phyloP scores from a whole-genome alignment of 805 yeast species.

The Kregervanrija fluxuum region DNA sequence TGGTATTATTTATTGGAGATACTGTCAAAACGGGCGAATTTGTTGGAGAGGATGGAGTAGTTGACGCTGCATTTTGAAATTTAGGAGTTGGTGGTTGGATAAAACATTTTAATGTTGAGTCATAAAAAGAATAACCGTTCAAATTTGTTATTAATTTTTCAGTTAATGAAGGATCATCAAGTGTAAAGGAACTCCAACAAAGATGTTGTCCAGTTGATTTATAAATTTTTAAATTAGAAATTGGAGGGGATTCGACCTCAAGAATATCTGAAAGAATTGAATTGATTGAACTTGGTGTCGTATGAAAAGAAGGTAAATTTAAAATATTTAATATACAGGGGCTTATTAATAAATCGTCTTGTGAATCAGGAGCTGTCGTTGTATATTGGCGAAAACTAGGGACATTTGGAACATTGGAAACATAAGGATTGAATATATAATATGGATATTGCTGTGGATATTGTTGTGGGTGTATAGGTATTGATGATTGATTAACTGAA shows the following conservation, averaged over 20 bases:
- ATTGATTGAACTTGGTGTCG: not conserved
- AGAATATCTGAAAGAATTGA: not conserved
- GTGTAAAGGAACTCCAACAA: constrained; percentile 15
- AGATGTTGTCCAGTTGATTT: constrained; percentile 14
- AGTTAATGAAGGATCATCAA: constrained; percentile 7
- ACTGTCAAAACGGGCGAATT: not conserved
- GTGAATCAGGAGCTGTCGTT: too few relatives aligned
- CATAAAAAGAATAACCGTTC: constrained; percentile 17
- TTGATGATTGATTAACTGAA: not conserved
- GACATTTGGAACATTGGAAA: too few relatives aligned
- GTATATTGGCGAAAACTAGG: too few relatives aligned
- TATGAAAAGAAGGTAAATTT: too few relatives aligned
- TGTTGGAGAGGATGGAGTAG: not conserved
- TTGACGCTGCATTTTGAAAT: not conserved
- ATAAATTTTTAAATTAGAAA: constrained; percentile 12
- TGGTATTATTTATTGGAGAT: too few relatives aligned
- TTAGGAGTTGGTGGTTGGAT: constrained; percentile 6
- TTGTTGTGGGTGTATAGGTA: too few relatives aligned
- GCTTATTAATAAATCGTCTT: too few relatives aligned
- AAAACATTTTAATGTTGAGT: constrained; percentile 11
- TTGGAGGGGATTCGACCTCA: not conserved
- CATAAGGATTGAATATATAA: too few relatives aligned
- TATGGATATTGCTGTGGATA: too few relatives aligned
- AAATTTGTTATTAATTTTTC: constrained; percentile 9
- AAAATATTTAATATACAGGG: too few relatives aligned